Percentiles rank a stretch among this genome's conserved stretches.
phyloP scores from a whole-genome alignment of 352 stramenopile genomes.

The Phytophthora palmivora region DNA sequence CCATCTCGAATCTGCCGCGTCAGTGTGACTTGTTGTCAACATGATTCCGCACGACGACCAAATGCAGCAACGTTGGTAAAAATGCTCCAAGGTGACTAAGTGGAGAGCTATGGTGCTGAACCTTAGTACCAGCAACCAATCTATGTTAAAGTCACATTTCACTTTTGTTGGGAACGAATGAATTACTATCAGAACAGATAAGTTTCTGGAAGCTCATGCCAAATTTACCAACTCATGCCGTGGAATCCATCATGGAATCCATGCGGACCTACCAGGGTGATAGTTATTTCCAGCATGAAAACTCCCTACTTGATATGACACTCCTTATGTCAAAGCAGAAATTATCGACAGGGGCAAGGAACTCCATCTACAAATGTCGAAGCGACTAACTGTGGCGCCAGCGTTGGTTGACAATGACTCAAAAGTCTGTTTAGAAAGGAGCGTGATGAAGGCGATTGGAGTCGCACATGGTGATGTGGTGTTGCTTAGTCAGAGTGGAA shows the following conservation, averaged over 20 bases:
- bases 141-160: no score
- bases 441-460: slow-evolving; percentile 18
- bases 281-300: not conserved
- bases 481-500: slow-evolving; percentile 16
- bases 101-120: not conserved
- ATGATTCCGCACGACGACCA: not conserved
- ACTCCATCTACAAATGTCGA: slow-evolving; percentile 7
- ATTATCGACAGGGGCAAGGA: not conserved
- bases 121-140: not conserved
- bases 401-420: slow-evolving; percentile 25
- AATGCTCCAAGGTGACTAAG: not conserved
- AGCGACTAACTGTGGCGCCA: slow-evolving; percentile 18
- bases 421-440: slow-evolving; percentile 19
- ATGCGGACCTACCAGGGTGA: no score
- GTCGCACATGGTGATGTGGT: slow-evolving; percentile 27
- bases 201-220: no score
- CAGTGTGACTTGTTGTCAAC: not conserved
- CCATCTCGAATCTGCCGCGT: not conserved
- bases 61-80: not conserved
- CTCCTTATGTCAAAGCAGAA: not conserved
- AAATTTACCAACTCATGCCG: no score
- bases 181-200: no score
- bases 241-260: no score
- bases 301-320: not conserved
- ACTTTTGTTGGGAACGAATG: no score